These are phyloP conservation scores for Ceratocystis diversiconidia DNA, from an alignment of 2,329 filamentous ascomycete species.

Conservation along the genomic window DNA sequence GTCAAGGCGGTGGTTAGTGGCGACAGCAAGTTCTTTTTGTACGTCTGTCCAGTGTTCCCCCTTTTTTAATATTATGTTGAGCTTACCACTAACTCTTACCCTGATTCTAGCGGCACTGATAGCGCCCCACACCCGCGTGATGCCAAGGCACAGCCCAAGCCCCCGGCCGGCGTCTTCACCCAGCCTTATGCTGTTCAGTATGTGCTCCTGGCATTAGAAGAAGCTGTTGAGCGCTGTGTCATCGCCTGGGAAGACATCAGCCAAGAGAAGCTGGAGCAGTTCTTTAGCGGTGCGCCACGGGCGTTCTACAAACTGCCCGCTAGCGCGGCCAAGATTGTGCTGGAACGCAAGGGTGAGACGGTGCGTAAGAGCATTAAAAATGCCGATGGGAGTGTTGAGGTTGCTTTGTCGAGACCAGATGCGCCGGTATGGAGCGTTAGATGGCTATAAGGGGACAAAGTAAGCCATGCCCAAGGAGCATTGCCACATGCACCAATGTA, in stretches of 20 bases:
- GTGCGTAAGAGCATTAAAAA: slow-evolving; percentile 29
- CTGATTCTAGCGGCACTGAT: slow-evolving; percentile 36
- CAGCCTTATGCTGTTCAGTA: slow-evolving; percentile 56
- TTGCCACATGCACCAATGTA: no score
- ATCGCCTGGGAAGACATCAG: slow-evolving; percentile 39
- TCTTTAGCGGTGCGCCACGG: slow-evolving; percentile 39
- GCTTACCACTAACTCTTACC: not conserved
- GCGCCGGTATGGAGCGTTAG: slow-evolving; percentile 30
- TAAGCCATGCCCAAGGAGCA: not conserved
- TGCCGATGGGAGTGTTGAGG: slow-evolving; percentile 28
- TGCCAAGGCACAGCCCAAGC: slow-evolving; percentile 43
- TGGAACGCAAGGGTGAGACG: slow-evolving; percentile 30
- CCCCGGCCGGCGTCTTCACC: slow-evolving; percentile 65
- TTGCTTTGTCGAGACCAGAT: slow-evolving; percentile 32
- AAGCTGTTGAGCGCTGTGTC: slow-evolving; percentile 41
- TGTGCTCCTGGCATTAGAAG: slow-evolving; percentile 47
- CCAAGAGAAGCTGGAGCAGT: slow-evolving; percentile 38
- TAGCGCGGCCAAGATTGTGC: slow-evolving; percentile 24
- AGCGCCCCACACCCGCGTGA: slow-evolving; percentile 48
- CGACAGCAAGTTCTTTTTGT: slow-evolving; percentile 58
- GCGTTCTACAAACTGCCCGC: slow-evolving; percentile 36
- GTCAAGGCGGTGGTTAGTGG: slow-evolving; percentile 47
- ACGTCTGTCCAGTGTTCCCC: slow-evolving; percentile 23
- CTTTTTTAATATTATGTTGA: not conserved
- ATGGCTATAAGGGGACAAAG: slow-evolving; percentile 23